phyloP scores from a whole-genome alignment of 1,284 basidiomycete genomes.

The Inonotus hispidus region DNA sequence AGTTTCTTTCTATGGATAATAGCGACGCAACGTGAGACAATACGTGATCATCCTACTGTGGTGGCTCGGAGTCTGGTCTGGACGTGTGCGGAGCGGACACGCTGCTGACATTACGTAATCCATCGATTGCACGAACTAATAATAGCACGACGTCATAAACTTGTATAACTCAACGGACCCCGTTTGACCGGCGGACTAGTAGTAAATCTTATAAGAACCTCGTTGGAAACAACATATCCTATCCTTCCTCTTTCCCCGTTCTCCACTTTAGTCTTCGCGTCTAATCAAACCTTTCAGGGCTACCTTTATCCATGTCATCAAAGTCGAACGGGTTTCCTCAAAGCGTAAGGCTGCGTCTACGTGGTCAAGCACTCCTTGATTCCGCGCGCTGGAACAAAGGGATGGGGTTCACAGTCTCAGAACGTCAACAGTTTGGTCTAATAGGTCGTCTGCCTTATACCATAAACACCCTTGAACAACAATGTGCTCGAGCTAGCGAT shows the following conservation, averaged over 20 bases:
- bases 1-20: neutral
- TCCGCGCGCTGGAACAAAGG: slow-evolving; percentile 68
- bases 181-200: no score
- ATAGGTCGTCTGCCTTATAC: slow-evolving; percentile 73
- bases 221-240: no score
- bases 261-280: neutral
- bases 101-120: no score
- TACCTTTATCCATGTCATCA: neutral
- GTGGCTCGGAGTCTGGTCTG: no score
- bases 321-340: neutral
- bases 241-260: neutral
- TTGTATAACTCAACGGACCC: no score
- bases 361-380: slow-evolving; percentile 56
- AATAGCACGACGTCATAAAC: neutral
- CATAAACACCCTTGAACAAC: slow-evolving; percentile 72
- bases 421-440: slow-evolving; percentile 67
- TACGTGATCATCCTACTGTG: no score
- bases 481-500: slow-evolving; percentile 64
- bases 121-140: neutral
- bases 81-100: no score
- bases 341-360: slow-evolving; percentile 28
- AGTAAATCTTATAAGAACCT: no score
- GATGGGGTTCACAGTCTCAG: slow-evolving; percentile 62
- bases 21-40: no score
- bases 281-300: neutral